Evolutionary conservation across 495 filamentous ascomycete species (phyloP).

Genomic region (Aspergillus campestris): DNA sequence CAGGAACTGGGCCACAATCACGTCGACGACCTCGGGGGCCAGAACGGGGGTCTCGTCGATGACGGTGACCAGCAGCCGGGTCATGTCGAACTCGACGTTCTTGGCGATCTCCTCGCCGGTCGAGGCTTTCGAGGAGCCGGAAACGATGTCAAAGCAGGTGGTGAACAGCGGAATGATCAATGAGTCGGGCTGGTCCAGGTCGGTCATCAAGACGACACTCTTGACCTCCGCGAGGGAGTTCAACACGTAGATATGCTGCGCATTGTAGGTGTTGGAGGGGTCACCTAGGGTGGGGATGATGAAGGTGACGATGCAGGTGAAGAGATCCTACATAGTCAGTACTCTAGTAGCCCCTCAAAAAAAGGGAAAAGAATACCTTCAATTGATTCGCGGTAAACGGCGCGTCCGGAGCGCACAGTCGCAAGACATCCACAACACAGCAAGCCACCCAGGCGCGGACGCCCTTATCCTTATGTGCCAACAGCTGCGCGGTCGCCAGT

Average conservation of each 20-base stretch:
- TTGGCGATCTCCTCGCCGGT: constrained; percentile 75
- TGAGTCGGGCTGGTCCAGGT: constrained; percentile 69
- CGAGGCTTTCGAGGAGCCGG: constrained; percentile 60
- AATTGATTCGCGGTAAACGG: constrained; percentile 85
- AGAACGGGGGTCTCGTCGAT: constrained; percentile 82
- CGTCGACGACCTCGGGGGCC: constrained; percentile 77
- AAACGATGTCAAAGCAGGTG: constrained; percentile 86
- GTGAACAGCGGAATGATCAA: constrained; percentile 76
- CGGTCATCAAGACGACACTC: constrained; percentile 88
- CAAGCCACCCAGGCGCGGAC: constrained; percentile 82
- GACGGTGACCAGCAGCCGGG: constrained; percentile 67
- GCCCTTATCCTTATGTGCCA: constrained; percentile 86
- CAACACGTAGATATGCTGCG: constrained; percentile 84
- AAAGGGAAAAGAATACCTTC: constrained; percentile 51
- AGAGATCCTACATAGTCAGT: constrained; percentile 63
- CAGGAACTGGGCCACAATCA: constrained; percentile 91
- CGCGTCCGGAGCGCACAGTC: constrained; percentile 90
- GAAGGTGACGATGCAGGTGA: constrained; percentile 73
- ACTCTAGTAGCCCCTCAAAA: neutral
- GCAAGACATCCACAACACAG: constrained; percentile 89
- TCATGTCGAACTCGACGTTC: constrained; percentile 91
- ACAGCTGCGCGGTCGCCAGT: constrained; percentile 69
- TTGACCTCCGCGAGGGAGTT: constrained; percentile 85
- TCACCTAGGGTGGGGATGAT: constrained; percentile 82
- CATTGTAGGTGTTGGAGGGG: constrained; percentile 83